Conservation (phyloP, 139 green algal genomes). For the Auxenochlorella pyrenoidosa region DNA sequence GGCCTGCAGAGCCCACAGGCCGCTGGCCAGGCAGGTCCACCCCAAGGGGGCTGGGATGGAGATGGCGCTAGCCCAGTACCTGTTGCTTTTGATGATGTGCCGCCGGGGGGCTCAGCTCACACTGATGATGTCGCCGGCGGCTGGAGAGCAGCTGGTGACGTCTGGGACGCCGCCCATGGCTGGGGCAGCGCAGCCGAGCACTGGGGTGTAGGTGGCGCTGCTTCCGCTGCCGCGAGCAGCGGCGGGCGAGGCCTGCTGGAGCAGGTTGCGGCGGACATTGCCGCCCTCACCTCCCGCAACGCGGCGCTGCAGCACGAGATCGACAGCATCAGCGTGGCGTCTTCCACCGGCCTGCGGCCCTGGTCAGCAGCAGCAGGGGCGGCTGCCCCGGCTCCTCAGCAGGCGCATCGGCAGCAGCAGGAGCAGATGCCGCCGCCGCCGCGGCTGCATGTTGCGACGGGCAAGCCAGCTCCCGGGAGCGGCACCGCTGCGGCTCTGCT, state of each 20-base stretch:
- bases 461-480: too few species aligned
- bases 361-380: not conserved
- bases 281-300: not conserved
- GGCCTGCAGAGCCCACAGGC: not conserved
- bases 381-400: not conserved
- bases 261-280: constrained; percentile 1
- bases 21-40: not conserved
- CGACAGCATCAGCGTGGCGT: constrained; percentile 1
- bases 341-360: not conserved
- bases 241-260: not conserved
- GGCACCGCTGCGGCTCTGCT: not conserved
- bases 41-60: not conserved
- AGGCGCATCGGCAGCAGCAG: not conserved
- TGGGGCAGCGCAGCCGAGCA: too few species aligned
- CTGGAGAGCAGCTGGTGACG: not conserved
- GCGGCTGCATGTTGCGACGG: too few species aligned
- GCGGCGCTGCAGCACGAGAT: constrained; percentile 27
- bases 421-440: not conserved
- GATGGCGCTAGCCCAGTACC: not conserved
- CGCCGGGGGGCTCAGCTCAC: not conserved
- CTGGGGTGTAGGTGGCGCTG: not conserved
- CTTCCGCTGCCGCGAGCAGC: not conserved
- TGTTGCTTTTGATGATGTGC: not conserved
- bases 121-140: too few species aligned
- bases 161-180: not conserved